Conservation (phyloP, 495 filamentous ascomycete species). For the Penicillium alfredii region DNA sequence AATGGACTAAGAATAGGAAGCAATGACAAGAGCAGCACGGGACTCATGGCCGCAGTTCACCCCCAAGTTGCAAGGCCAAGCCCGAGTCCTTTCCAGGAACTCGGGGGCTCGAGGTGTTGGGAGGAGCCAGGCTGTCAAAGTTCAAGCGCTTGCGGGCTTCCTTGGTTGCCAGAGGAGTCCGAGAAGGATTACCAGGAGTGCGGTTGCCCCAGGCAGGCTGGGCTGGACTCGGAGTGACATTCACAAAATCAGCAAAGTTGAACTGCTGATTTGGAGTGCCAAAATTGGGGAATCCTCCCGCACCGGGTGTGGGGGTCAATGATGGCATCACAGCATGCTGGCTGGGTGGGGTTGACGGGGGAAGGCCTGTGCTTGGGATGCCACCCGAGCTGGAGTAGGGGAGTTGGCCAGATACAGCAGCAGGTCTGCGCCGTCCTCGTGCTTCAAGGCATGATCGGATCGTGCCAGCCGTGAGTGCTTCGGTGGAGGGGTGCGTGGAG, state of each 20-base stretch:
- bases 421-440: constrained; percentile 84
- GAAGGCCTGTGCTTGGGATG: constrained; percentile 41
- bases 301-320: constrained; percentile 70
- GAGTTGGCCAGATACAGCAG: constrained; percentile 90
- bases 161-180: constrained; percentile 53
- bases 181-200: constrained; percentile 49
- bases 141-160: constrained; percentile 58
- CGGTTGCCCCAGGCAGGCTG: constrained; percentile 70
- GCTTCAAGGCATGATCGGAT: constrained; percentile 41
- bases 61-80: constrained; percentile 38
- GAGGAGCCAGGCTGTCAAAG: constrained; percentile 59
- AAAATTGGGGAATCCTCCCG: constrained; percentile 50
- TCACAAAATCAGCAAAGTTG: constrained; percentile 95
- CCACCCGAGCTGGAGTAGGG: constrained; percentile 67
- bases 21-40: not conserved
- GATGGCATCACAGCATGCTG: constrained; percentile 59
- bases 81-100: constrained; percentile 26
- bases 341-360: constrained; percentile 86
- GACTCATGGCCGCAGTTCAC: constrained; percentile 35
- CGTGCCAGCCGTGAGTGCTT: constrained; percentile 49
- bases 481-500: constrained; percentile 74
- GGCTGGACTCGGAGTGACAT: constrained; percentile 91
- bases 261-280: constrained; percentile 63
- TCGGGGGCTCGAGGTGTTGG: constrained; percentile 35
- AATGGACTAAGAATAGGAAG: constrained; percentile 22